Evolutionary conservation across 495 filamentous ascomycete genomes (phyloP).

Genomic region (Cercophora newfieldiana): DNA sequence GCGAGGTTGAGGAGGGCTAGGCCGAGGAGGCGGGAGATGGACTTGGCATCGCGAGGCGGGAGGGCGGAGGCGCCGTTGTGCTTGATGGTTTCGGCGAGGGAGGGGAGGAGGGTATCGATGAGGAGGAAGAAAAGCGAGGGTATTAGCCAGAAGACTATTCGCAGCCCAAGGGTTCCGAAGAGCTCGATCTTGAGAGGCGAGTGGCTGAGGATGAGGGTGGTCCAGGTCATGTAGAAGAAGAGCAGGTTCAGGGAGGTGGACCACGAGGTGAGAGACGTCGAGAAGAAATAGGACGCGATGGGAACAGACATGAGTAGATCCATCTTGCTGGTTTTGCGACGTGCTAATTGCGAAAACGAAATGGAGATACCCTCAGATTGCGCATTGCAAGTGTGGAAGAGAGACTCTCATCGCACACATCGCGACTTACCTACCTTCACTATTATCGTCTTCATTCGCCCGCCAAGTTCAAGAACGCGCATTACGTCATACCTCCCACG

Average conservation of each 20-base stretch:
- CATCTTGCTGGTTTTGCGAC: conserved; percentile 40
- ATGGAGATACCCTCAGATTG: background rate
- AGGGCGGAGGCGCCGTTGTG: conserved; percentile 63
- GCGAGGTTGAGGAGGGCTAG: conserved; percentile 67
- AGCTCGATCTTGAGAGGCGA: conserved; percentile 75
- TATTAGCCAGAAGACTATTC: conserved; percentile 69
- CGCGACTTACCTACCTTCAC: background rate
- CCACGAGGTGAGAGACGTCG: conserved; percentile 57
- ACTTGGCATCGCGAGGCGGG: conserved; percentile 54
- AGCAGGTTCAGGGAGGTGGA: conserved; percentile 79
- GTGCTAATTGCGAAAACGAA: background rate
- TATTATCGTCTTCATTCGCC: background rate
- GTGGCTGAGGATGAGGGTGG: conserved; percentile 76
- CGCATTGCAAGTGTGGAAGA: background rate
- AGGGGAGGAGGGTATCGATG: conserved; percentile 71
- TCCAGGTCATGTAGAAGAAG: conserved; percentile 92
- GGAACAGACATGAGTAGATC: conserved; percentile 70
- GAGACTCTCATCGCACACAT: background rate
- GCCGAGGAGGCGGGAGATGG: conserved; percentile 42
- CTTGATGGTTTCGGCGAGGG: conserved; percentile 66
- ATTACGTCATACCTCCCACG: conserved; percentile 1
- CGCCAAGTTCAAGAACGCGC: background rate
- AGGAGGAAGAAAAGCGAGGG: conserved; percentile 73
- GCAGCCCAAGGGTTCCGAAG: conserved; percentile 63
- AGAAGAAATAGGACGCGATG: conserved; percentile 63